Conservation (phyloP, 2,329 filamentous ascomycete genomes). For the Rutstroemia sp. region DNA sequence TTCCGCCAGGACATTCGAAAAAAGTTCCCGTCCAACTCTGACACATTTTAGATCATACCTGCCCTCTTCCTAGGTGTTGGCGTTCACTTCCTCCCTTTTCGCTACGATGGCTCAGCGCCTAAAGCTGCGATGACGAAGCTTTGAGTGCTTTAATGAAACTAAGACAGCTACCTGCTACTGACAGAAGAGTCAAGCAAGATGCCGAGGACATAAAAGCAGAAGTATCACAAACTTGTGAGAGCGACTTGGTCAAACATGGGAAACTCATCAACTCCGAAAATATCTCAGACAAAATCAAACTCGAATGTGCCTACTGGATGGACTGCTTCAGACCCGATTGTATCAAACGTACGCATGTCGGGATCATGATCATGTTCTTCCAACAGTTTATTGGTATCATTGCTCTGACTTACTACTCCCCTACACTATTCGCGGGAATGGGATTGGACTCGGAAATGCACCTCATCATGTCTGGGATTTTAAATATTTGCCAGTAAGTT, state of each 20-base stretch:
- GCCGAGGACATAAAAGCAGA: slow-evolving; percentile 40
- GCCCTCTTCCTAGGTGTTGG: slow-evolving; percentile 31
- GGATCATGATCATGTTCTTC: slow-evolving; percentile 47
- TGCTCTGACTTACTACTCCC: slow-evolving; percentile 37
- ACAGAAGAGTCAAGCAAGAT: slow-evolving; percentile 44
- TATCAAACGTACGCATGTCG: slow-evolving; percentile 42
- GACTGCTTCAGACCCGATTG: slow-evolving; percentile 44
- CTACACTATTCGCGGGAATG: slow-evolving; percentile 18
- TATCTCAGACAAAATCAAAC: slow-evolving; percentile 31
- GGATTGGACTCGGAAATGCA: slow-evolving; percentile 34
- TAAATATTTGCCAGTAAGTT: slow-evolving; percentile 32
- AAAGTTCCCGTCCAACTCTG: neutral
- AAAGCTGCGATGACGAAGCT: slow-evolving; percentile 42
- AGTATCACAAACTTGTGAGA: slow-evolving; percentile 28
- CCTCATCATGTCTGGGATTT: slow-evolving; percentile 44
- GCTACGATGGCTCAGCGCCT: slow-evolving; percentile 32
- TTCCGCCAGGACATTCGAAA: too few relatives aligned
- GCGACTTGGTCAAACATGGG: slow-evolving; percentile 35
- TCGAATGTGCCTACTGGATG: slow-evolving; percentile 41
- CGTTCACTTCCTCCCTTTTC: slow-evolving; percentile 39
- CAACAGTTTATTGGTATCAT: slow-evolving; percentile 49
- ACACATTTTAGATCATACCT: slow-evolving; percentile 21
- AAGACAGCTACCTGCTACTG: slow-evolving; percentile 40
- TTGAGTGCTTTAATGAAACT: slow-evolving; percentile 41
- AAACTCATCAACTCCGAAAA: slow-evolving; percentile 7